phyloP scores from a whole-genome alignment of 306 rosid genomes.

The Alnus rubra region DNA sequence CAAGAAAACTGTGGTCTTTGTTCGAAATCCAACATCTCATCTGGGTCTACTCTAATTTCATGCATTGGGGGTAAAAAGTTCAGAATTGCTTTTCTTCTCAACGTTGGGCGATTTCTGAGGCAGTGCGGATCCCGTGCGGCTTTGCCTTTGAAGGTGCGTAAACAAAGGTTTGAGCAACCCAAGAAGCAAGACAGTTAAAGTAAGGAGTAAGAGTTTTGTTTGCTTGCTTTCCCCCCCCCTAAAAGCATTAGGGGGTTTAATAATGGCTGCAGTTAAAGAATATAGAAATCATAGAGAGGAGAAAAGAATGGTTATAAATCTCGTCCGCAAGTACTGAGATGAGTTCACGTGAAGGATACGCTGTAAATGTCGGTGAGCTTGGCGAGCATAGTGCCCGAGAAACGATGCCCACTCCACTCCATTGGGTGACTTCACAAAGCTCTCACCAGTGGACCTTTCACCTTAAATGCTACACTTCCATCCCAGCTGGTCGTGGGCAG shows the following conservation, averaged over 20 bases:
- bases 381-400: slow-evolving; percentile 6
- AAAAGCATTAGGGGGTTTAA: background rate
- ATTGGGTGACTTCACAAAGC: slow-evolving; percentile 25
- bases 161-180: slow-evolving; percentile 1
- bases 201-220: background rate
- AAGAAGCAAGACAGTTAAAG: background rate
- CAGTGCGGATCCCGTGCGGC: background rate
- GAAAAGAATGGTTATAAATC: slow-evolving; percentile 21
- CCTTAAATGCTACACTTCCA: background rate
- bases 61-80: background rate
- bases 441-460: slow-evolving; percentile 23
- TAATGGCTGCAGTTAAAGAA: slow-evolving; percentile 32
- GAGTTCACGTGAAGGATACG: slow-evolving; percentile 52
- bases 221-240: background rate
- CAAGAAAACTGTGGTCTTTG: background rate
- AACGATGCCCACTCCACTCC: slow-evolving; percentile 18
- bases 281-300: slow-evolving; percentile 37
- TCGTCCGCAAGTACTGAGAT: slow-evolving; percentile 41
- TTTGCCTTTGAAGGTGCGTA: background rate
- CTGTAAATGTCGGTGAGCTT: slow-evolving; percentile 35
- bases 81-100: background rate
- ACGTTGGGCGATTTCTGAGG: background rate
- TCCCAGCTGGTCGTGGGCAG: background rate
- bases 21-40: too few relatives aligned
- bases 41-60: background rate